Percentiles rank a stretch among this genome's conserved stretches.
phyloP scores from a whole-genome alignment of 2,329 filamentous ascomycete genomes.

The Didymellaceae sp. region DNA sequence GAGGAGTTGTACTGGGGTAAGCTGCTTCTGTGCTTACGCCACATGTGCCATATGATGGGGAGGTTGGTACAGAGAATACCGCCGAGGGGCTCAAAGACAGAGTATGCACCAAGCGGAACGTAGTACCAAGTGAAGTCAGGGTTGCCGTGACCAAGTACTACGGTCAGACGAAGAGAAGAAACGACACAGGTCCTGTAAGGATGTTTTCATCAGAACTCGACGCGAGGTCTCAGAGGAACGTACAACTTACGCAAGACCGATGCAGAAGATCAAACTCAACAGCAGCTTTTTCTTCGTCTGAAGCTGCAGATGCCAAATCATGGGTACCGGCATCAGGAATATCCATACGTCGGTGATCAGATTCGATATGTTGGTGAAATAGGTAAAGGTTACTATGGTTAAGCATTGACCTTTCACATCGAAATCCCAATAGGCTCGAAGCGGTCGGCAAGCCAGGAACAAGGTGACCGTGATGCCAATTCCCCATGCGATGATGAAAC shows the following conservation, averaged over 20 bases:
- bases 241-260: constrained; percentile 41
- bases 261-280: constrained; percentile 41
- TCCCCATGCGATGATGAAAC: constrained; percentile 39
- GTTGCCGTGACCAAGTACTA: constrained; percentile 39
- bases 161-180: constrained; percentile 39
- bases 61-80: constrained; percentile 45
- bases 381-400: constrained; percentile 38
- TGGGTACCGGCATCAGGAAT: constrained; percentile 43
- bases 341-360: constrained; percentile 44
- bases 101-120: constrained; percentile 44
- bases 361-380: constrained; percentile 46
- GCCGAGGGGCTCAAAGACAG: constrained; percentile 43
- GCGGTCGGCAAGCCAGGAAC: constrained; percentile 38
- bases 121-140: constrained; percentile 45
- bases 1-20: constrained; percentile 19
- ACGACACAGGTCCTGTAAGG: constrained; percentile 39
- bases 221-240: not conserved
- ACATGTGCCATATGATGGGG: constrained; percentile 46
- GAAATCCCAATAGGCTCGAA: constrained; percentile 39
- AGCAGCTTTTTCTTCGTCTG: constrained; percentile 44
- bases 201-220: not conserved
- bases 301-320: constrained; percentile 43
- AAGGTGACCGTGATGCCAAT: constrained; percentile 42
- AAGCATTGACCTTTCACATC: constrained; percentile 38
- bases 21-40: constrained; percentile 30